Base-by-base conservation (phyloP, 2,329 filamentous ascomycete species). In the Nannizziopsis arthrosporioides region DNA sequence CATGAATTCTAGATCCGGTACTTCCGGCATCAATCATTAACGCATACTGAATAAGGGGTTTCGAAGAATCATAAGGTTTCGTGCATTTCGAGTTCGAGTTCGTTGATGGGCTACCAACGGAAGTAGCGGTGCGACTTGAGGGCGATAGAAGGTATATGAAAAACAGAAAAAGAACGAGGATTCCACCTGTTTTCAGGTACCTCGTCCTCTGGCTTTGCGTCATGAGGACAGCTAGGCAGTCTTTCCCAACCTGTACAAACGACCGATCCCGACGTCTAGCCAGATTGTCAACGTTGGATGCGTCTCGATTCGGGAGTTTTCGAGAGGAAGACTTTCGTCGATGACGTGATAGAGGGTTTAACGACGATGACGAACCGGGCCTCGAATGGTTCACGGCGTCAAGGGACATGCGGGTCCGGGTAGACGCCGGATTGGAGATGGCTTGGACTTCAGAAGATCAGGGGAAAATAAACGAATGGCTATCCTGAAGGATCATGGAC, bases 21-120 rank as follows among this genome's bases (percentile, higher is more conserved):
- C 89, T 96, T 59, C 92, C 92, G 42, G 92, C 92, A 68, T 98
- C 92, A 61, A 98, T 86, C 92, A 98, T 98, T 61, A 96, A 78
- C 53, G 92, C 93, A 71, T 96, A 98, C 65, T 98, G 92, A 53
- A 95, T 82, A 56, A 98, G 79, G 43, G 92, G 90, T 72, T 95
- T 96, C 55, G 87, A 83, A 61, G 84, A 81, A 59, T 87, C 86
- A 70, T 77, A 82, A 37, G 92, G 87, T 63, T 82, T 85, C 51
- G 81, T 80, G 75, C 92, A 98, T 69, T 79, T 84, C 38, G 80
- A 78, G 19, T 59, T 85, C 3, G 48, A n/a, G n/a, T n/a, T 32
- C 12, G 41, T 41, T 22, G 22, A 27, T 27, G 42, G 35, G 15
- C 18, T 42, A 14, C 31, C 39, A 31, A 44, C 11, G 6, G 49